Base-by-base conservation (phyloP, 2,329 filamentous ascomycete genomes). In the Harringtonia aguacate region DNA sequence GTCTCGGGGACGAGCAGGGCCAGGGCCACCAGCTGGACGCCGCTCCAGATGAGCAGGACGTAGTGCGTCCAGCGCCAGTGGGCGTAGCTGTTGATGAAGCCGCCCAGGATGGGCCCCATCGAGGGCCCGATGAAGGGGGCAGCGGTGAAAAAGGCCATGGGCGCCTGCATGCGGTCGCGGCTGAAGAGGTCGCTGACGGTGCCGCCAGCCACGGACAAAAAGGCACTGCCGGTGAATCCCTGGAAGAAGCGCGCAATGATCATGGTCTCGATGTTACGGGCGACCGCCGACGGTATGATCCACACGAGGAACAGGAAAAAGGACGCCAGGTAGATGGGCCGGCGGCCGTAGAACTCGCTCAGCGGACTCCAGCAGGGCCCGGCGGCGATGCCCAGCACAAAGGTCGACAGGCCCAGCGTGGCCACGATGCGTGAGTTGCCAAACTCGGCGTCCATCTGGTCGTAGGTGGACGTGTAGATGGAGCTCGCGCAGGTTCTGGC, bases 21-120 rank as follows among this genome's bases (percentile, higher is more conserved):
- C 42, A 95, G 80, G 47, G 77, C 65, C 12, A 71, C 57, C 40
- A 86, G 69, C 54, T 87, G 63, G 8, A 69, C 61, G n/a, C 70
- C 76, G 2, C 79, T 72, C 87, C 86, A 94, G 41, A 95, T 94
- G 41, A 94, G 64, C 47, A 94, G 68, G 4, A 88, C 72, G 57
- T 89, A 95, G 61, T 92, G 89, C 0, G 81, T 84, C 85, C 85
- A 92, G 42, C 84, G 69, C 82, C 87, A 95, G 45, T 68, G 65
- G 4, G 72, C 73, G 53, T 81, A 77, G 53, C 82, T 77, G 59
- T 90, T 90, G 59, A 94, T 87, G 60, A 94, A 88, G 8, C 86
- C 87, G 9, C 86, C 86, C 17, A 84, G 58, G 15, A 81, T 50
- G 1, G 78, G 77, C 0, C 79, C 77, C 4, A 78, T 53, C 9